phyloP scores from a whole-genome alignment of 2,329 filamentous ascomycete genomes.

The Cercospora beticola region DNA sequence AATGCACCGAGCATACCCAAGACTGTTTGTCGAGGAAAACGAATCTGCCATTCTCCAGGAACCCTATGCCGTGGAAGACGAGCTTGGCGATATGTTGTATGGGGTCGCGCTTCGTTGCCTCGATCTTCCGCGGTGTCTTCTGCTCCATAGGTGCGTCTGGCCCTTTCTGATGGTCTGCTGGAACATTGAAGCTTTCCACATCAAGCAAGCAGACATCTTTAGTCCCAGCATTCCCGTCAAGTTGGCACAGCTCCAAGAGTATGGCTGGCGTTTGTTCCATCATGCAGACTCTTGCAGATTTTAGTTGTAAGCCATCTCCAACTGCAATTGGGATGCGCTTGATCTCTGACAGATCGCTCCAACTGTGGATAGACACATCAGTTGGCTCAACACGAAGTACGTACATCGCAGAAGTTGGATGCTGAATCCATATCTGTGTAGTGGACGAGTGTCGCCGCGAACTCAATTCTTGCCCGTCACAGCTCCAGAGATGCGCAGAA shows the following conservation, averaged over 20 bases:
- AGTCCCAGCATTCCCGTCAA: not conserved
- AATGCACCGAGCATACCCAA: not conserved
- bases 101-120: not conserved
- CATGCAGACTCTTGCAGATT: not conserved
- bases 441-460: not conserved
- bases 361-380: not conserved
- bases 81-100: not conserved
- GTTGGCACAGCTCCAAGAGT: not conserved
- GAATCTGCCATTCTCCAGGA: not conserved
- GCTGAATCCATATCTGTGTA: not conserved
- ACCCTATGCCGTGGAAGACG: not conserved
- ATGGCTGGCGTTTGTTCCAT: not conserved
- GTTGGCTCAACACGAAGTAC: not conserved
- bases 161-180: not conserved
- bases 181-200: not conserved
- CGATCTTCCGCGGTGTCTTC: not conserved
- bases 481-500: not conserved
- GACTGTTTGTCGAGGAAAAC: not conserved
- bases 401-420: not conserved
- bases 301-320: not conserved
- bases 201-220: not conserved
- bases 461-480: not conserved
- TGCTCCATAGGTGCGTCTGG: not conserved
- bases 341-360: not conserved
- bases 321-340: not conserved